Percentiles rank a stretch among this genome's conserved stretches.
phyloP scores from a whole-genome alignment of 208 protist genomes.

The Herpetomonas samuelpessoai region DNA sequence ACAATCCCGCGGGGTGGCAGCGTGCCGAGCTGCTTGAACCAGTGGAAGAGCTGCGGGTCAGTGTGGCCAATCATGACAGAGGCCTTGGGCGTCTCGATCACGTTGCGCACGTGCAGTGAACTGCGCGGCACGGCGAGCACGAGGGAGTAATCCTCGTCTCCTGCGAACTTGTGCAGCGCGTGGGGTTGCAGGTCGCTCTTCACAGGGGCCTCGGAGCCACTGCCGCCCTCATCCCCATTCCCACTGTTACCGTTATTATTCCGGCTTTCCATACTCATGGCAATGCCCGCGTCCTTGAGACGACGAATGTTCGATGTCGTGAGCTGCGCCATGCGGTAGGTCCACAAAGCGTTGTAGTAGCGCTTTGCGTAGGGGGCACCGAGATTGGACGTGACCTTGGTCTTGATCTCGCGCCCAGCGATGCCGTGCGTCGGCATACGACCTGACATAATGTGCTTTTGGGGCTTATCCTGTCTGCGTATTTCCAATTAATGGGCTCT shows the following conservation, averaged over 20 bases:
- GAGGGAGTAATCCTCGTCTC: slow-evolving; percentile 65
- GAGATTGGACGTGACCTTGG: slow-evolving; percentile 68
- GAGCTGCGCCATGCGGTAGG: slow-evolving; percentile 77
- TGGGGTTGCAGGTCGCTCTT: slow-evolving; percentile 84
- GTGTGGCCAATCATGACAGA: slow-evolving; percentile 87
- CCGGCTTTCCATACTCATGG: slow-evolving; percentile 34
- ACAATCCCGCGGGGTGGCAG: slow-evolving; percentile 74
- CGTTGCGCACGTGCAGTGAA: slow-evolving; percentile 74
- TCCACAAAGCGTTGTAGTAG: slow-evolving; percentile 77
- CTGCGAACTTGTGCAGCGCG: slow-evolving; percentile 68
- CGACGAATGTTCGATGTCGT: slow-evolving; percentile 72
- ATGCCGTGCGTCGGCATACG: slow-evolving; percentile 26
- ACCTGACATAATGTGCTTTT: neutral
- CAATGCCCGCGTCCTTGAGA: slow-evolving; percentile 50
- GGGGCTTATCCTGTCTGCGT: too few relatives aligned
- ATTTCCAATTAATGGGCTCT: too few relatives aligned
- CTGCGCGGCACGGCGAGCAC: slow-evolving; percentile 72
- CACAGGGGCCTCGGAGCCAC: slow-evolving; percentile 33
- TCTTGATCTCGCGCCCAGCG: slow-evolving; percentile 63
- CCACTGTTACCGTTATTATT: slow-evolving; percentile 2
- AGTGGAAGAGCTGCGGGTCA: slow-evolving; percentile 88
- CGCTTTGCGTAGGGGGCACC: slow-evolving; percentile 55
- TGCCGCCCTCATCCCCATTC: slow-evolving; percentile 8
- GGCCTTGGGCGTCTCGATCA: slow-evolving; percentile 51
- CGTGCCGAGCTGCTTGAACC: slow-evolving; percentile 84